Evolutionary conservation across 139 green algal genomes (phyloP).

Genomic region (Edaphochlamys debaryana): DNA sequence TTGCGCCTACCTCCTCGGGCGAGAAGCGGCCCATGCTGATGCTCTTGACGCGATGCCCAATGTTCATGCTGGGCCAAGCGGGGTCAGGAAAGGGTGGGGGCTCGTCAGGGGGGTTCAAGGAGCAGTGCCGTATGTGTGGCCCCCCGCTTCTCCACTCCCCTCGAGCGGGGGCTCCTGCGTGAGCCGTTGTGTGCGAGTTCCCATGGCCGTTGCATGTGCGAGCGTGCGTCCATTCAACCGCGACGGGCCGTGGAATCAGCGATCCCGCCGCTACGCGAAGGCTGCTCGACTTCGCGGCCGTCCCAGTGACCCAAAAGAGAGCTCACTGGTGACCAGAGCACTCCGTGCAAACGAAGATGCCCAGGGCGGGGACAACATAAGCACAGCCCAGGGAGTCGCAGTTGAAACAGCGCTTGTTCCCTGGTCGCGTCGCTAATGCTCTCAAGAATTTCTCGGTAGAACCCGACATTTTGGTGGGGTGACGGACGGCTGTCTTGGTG

Average conservation of each 20-base stretch:
- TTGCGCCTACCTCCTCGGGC: constrained; percentile 76
- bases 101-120: background rate
- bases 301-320: background rate
- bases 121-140: background rate
- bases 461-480: too few relatives aligned
- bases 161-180: too few relatives aligned
- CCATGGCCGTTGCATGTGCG: too few relatives aligned
- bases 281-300: too few relatives aligned
- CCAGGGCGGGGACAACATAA: constrained; percentile 79
- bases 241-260: too few relatives aligned
- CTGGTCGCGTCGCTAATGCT: too few relatives aligned
- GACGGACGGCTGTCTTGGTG: too few relatives aligned
- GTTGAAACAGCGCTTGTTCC: constrained; percentile 59
- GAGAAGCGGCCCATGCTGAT: constrained; percentile 84
- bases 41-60: constrained; percentile 84
- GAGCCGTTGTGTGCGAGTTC: too few relatives aligned
- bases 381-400: constrained; percentile 43
- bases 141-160: too few relatives aligned
- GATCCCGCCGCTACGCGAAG: too few relatives aligned
- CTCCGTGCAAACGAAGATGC: constrained; percentile 82
- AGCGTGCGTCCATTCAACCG: too few relatives aligned
- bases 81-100: background rate
- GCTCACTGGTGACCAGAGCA: constrained; percentile 87
- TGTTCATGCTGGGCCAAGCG: constrained; percentile 73
- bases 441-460: too few relatives aligned